Conservation (phyloP, 352 stramenopile genomes). For the Globisporangium solare region DNA sequence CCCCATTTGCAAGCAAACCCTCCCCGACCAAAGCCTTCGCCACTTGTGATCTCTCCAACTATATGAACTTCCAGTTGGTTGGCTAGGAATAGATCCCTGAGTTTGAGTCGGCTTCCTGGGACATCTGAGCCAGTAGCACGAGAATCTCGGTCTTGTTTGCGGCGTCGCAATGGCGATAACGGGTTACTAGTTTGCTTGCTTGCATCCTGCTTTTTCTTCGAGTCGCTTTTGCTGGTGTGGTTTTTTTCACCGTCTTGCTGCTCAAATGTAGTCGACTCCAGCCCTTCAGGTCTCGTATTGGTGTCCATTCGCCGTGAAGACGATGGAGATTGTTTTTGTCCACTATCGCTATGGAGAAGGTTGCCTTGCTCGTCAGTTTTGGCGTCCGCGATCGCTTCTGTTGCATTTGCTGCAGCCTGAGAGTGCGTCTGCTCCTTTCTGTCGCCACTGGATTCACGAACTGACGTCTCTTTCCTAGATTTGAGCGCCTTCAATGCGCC, state of each 20-base stretch:
- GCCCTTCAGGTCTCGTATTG: neutral
- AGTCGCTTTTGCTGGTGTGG: neutral
- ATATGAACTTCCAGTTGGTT: slow-evolving; percentile 68
- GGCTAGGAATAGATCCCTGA: slow-evolving; percentile 26
- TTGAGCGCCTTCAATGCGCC: neutral
- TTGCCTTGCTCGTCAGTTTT: neutral
- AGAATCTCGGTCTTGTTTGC: neutral
- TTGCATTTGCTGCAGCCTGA: neutral
- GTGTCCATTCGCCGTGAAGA: neutral
- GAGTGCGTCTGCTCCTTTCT: too few relatives aligned
- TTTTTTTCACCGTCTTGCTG: slow-evolving; percentile 1
- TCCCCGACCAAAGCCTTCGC: slow-evolving; percentile 36
- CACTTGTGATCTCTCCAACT: slow-evolving; percentile 59
- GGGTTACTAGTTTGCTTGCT: slow-evolving; percentile 4
- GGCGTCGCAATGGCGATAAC: slow-evolving; percentile 11
- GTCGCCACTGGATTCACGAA: neutral
- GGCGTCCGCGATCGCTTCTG: neutral
- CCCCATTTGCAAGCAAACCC: slow-evolving; percentile 67
- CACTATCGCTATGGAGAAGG: neutral
- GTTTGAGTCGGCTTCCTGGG: slow-evolving; percentile 8
- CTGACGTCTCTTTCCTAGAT: neutral
- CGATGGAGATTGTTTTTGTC: neutral
- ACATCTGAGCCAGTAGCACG: neutral
- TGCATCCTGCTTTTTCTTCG: neutral
- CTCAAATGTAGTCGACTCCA: slow-evolving; percentile 2